These are phyloP conservation scores for Pueraria montana DNA, from an alignment of 306 rosid genomes.

Conservation along the genomic window DNA sequence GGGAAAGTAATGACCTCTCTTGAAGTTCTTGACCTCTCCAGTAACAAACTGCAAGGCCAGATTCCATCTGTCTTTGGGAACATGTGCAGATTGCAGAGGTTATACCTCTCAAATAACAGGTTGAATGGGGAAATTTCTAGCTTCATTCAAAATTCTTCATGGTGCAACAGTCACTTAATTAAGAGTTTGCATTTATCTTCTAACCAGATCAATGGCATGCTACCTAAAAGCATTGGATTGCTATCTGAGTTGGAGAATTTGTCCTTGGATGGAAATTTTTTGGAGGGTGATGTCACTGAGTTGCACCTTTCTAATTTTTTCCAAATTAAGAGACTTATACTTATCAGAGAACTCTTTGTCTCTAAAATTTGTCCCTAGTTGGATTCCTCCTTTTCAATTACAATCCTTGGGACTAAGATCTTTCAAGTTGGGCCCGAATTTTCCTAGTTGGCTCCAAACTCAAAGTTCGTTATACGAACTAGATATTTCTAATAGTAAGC, in stretches of 20 bases:
- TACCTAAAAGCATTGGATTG: neutral
- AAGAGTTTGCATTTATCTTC: neutral
- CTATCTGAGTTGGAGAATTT: neutral
- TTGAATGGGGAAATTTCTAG: too few species aligned
- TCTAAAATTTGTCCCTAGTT: neutral
- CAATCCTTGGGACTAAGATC: rapidly evolving
- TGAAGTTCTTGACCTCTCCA: neutral
- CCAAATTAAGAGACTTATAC: rapidly evolving
- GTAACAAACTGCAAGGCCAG: constrained; percentile 23
- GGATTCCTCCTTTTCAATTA: constrained; percentile 43
- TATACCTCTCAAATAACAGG: too few species aligned
- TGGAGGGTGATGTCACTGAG: constrained; percentile 34
- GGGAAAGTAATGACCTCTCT: too few species aligned
- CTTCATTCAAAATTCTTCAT: too few species aligned
- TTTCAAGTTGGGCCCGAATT: constrained; percentile 35
- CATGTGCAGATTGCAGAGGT: too few species aligned
- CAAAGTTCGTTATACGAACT: rapidly evolving
- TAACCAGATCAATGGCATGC: neutral
- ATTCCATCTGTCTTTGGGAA: neutral
- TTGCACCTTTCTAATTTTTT: neutral
- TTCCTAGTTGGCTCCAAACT: constrained; percentile 32
- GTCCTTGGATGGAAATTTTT: neutral
- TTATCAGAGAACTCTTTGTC: neutral
- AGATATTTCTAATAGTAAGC: neutral
- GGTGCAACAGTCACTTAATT: constrained; percentile 19